Base-by-base conservation (phyloP, 164 flowering plant genomes). In the Sedum album region DNA sequence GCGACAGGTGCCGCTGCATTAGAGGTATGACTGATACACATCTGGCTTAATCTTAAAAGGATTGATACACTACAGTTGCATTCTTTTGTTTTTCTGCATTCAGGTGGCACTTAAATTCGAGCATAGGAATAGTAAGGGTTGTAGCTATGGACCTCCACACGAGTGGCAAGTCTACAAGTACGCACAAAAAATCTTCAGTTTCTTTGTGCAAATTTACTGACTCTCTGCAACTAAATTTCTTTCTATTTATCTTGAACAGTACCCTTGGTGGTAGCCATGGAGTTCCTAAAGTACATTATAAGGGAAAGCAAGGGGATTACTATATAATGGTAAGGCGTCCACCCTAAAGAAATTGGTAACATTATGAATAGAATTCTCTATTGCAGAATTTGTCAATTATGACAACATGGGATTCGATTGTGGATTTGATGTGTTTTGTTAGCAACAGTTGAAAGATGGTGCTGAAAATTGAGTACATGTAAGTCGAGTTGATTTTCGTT, bases 91-190 rank as follows among this genome's bases (percentile, higher is more conserved):
- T 70, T 38, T 55, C 36, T 21, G 31, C 11, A 23, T 68, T 70
- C 76, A 91, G 97, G 97, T 91, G 17, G 97, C 97, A 51, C 66
- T 91, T 41, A 91, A 91, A 70, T 91, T 91, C 74, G 97, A 91
- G 83, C 96, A 88, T 38, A 84, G 86, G 73, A 89, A 81, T 77
- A 91, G 97, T 83, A 91, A 91, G 74, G 97, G 97, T 57, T 91
- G 97, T 67, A 91, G 79, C 71, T 86, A 86, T 71, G 96, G 97
- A 25, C 97, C 97, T 74, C 97, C 97, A 42, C 82, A 89, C 53
- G 97, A 91, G 80, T 91, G 97, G 97, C 90, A 87, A 81, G 97
- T 91, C 30, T 91, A 91, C 85, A 86, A 81, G 97, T 91, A 81
- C 55, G 85, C 31, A 3, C 39, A 0, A 10, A 33, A 1, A 15